Base-by-base conservation (phyloP, 768 basidiomycete genomes). In the Dacryopinax primogenitus region DNA sequence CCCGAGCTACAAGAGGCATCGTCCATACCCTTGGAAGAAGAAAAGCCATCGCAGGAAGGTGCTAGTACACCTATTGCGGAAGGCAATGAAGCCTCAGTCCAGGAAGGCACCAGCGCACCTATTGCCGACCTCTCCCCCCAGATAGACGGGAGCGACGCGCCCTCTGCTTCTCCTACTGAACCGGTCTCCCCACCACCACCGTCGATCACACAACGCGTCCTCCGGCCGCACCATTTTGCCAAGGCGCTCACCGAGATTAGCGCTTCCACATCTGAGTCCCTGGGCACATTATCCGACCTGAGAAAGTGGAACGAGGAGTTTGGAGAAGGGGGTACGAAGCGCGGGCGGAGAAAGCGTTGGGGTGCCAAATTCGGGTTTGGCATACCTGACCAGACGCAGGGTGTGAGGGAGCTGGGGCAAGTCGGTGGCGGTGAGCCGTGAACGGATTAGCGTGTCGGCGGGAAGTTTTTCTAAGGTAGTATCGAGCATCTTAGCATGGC, bases 251-350 rank as follows among this genome's bases (percentile, higher is more conserved):
- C 83, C 69, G 92, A 97, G 75, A 93, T 95, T 68, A 87, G 88
- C 1, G 90, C 93, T 13, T 93, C 91, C 0, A 86, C 86, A 3
- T 92, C 92, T 1, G 93, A 95, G 74, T 79, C 83, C 13, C 76
- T 89, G 1, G 88, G 88, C 61, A 87, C 82, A 62, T 82, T 91
- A 34, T 77, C 84, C 1, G 87, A 88, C 65, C 77, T 92, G 45
- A 82, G 86, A 45, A 88, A 86, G 76, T 94, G 91, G 91, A 93
- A 95, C 67, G 88, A 93, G 58, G 89, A 94, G 73, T 94, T 92
- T 74, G 93, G 94, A 28, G 92, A 95, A 73, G 92, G 91, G 68
- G 83, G 86, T 36, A 83, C 81, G 63, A 85, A 80, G 70, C 82
- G 82, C 36, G 74, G 73, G 3, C 81, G 82, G 70, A 84, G 86